Conservation (phyloP, 352 stramenopile species). For the Pythium dissotocum region DNA sequence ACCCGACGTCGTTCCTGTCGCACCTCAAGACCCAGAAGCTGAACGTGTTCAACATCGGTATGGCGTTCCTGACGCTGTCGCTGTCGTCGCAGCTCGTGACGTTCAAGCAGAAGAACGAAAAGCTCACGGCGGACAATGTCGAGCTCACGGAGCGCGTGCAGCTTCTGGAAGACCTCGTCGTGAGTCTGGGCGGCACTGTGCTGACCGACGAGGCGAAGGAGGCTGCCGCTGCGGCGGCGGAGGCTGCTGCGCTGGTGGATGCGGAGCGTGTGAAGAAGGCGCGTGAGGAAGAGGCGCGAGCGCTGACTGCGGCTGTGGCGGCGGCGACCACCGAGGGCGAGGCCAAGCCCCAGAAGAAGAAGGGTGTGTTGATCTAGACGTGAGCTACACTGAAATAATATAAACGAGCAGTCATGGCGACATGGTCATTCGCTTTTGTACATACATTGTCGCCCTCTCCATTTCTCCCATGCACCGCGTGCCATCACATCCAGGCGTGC, state of each 20-base stretch:
- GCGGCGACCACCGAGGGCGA: slow-evolving; percentile 17
- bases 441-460: slow-evolving; percentile 2
- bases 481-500: neutral
- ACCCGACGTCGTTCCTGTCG: slow-evolving; percentile 81
- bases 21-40: slow-evolving; percentile 79
- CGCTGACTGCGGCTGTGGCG: slow-evolving; percentile 20
- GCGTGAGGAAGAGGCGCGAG: slow-evolving; percentile 48
- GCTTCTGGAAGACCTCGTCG: slow-evolving; percentile 62
- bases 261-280: slow-evolving; percentile 43
- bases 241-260: slow-evolving; percentile 32
- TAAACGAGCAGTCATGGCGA: slow-evolving; percentile 4
- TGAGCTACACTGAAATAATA: neutral
- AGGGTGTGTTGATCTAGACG: slow-evolving; percentile 68
- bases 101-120: slow-evolving; percentile 67
- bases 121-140: slow-evolving; percentile 37
- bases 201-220: slow-evolving; percentile 48
- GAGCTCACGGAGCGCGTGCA: slow-evolving; percentile 51
- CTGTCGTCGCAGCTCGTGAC: slow-evolving; percentile 82
- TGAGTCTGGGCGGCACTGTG: slow-evolving; percentile 56
- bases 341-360: slow-evolving; percentile 39
- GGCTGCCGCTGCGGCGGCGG: slow-evolving; percentile 22
- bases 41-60: slow-evolving; percentile 85
- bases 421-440: slow-evolving; percentile 12
- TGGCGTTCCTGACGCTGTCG: slow-evolving; percentile 82
- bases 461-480: neutral